These are phyloP conservation scores for Trifolium repens DNA, from an alignment of 306 rosid genomes.

Conservation along the genomic window DNA sequence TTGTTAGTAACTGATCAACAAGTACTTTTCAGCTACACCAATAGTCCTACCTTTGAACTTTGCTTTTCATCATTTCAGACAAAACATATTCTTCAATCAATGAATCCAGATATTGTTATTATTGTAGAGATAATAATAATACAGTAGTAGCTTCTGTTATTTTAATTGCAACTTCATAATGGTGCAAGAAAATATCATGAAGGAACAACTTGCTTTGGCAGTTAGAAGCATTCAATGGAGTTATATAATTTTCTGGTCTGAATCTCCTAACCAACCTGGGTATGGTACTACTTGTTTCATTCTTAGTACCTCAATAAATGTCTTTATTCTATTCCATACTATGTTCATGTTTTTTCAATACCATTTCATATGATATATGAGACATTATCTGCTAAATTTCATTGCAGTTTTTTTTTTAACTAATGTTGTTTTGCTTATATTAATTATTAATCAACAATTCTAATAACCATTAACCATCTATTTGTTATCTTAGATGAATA, in stretches of 20 bases:
- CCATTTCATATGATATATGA: neutral
- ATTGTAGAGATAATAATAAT: neutral
- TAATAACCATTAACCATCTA: neutral
- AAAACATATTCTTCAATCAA: neutral
- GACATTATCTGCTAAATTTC: conserved; percentile 16
- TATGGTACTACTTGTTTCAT: conserved; percentile 43
- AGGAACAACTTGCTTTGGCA: conserved; percentile 76
- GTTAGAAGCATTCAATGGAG: conserved; percentile 88
- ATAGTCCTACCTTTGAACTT: too few relatives aligned
- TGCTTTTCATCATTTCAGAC: too few relatives aligned
- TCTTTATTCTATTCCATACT: neutral
- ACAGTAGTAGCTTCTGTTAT: neutral
- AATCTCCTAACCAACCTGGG: conserved; percentile 68
- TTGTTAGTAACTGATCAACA: neutral
- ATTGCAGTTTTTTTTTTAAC: neutral
- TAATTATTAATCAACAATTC: conserved; percentile 16
- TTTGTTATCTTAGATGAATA: conserved; percentile 1
- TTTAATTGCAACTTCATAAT: conserved; percentile 43
- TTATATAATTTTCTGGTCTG: conserved; percentile 81
- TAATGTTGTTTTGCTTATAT: conserved; percentile 14
- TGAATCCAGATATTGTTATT: neutral
- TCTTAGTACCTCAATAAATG: neutral
- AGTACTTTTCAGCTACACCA: neutral
- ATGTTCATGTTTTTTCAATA: conserved; percentile 2
- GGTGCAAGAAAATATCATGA: conserved; percentile 62